A percentile compares a stretch with the other conserved stretches of the same genome.
Evolutionary conservation across 441 rosid species (phyloP).

Genomic region (Pelargonium cotyledonis): DNA sequence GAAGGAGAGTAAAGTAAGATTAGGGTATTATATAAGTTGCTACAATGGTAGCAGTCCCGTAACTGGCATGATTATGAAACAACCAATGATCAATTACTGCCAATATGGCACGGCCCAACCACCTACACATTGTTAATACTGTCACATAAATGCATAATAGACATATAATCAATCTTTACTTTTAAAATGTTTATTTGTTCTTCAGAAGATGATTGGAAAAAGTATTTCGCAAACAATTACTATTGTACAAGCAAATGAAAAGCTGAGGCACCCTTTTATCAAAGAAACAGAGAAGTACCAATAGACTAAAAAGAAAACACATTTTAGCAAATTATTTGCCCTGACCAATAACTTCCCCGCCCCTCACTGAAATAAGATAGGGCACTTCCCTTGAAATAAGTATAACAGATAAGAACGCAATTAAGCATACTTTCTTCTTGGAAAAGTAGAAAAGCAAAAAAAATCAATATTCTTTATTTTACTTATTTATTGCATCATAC

Average conservation of each 20-base stretch:
- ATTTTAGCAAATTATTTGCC: background rate
- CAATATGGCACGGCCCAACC: background rate
- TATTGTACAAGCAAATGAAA: background rate
- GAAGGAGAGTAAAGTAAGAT: background rate
- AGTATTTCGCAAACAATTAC: background rate
- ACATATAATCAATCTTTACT: background rate
- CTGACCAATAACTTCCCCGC: too few species aligned
- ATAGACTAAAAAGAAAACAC: background rate
- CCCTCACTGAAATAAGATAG: too few species aligned
- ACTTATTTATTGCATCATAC: slow-evolving; percentile 29
- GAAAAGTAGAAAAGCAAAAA: background rate
- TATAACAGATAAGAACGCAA: background rate
- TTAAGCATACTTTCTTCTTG: background rate
- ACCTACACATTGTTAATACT: background rate
- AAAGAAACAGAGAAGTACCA: background rate
- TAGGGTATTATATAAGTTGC: background rate
- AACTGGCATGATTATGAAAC: background rate
- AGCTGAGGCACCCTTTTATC: background rate
- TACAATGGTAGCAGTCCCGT: background rate
- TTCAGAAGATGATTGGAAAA: slow-evolving; percentile 2
- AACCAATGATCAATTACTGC: background rate
- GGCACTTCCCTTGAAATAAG: background rate
- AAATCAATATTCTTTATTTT: too few species aligned
- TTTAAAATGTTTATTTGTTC: background rate
- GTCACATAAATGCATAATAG: background rate